phyloP scores from a whole-genome alignment of 1,139 yeast genomes.

The Saccharomyces pastorianus region DNA sequence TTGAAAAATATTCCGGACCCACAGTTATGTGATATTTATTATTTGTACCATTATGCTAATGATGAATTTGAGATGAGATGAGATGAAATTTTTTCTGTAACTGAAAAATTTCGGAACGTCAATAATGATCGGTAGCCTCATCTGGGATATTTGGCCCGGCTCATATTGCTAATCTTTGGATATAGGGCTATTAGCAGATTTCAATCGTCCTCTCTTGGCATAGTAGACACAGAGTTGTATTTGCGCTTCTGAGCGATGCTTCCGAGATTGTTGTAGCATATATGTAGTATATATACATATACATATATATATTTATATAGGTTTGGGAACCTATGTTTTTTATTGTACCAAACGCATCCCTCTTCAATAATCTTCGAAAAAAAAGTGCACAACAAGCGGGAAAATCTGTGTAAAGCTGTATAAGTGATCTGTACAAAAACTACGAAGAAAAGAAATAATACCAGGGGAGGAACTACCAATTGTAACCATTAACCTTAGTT shows the following conservation, averaged over 20 bases:
- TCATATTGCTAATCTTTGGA: too few species aligned
- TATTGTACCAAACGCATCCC: not conserved
- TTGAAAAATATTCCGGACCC: not conserved
- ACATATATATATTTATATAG: not conserved
- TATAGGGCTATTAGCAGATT: too few species aligned
- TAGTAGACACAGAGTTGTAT: not conserved
- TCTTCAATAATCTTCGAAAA: not conserved
- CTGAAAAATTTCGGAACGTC: not conserved
- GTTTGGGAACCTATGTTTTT: not conserved
- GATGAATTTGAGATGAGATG: conserved; percentile 15
- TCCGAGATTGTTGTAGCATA: not conserved
- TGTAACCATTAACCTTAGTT: not conserved
- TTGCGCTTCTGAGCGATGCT: not conserved
- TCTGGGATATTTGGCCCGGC: not conserved
- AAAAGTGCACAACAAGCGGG: not conserved
- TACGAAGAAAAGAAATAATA: not conserved
- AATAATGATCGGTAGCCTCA: not conserved
- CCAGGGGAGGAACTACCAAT: not conserved
- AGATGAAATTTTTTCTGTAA: conserved; percentile 13
- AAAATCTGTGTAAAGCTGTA: not conserved
- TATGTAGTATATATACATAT: not conserved
- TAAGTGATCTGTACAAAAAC: not conserved
- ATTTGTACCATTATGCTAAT: not conserved
- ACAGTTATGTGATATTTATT: not conserved
- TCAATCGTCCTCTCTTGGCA: not conserved